Conservation (phyloP, 352 stramenopile genomes). For the Phytopythium montanum region DNA sequence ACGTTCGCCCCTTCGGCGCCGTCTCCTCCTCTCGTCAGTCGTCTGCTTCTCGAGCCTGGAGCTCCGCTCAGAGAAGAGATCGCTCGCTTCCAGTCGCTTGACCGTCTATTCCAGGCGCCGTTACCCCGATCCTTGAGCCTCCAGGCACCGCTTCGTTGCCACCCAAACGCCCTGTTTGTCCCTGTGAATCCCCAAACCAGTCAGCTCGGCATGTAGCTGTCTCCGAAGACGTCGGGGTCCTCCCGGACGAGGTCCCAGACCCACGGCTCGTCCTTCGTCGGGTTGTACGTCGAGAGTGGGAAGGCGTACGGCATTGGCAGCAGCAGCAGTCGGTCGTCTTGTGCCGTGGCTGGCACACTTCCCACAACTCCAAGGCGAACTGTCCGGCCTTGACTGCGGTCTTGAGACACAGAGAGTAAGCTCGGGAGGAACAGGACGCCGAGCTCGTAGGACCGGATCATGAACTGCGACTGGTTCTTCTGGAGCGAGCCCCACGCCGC, state of each 20-base stretch:
- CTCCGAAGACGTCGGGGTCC: slow-evolving; percentile 64
- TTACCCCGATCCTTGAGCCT: background rate
- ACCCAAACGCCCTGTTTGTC: background rate
- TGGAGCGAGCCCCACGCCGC: slow-evolving; percentile 73
- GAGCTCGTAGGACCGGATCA: slow-evolving; percentile 83
- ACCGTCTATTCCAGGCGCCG: background rate
- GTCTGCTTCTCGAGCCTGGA: too few relatives aligned
- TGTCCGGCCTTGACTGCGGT: background rate
- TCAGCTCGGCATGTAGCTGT: slow-evolving; percentile 54
- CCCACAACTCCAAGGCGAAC: slow-evolving; percentile 30
- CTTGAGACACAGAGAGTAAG: slow-evolving; percentile 11
- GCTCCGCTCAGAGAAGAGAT: background rate
- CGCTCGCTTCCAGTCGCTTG: background rate
- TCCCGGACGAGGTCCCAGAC: slow-evolving; percentile 75
- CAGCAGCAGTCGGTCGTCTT: slow-evolving; percentile 17
- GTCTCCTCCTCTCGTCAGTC: too few relatives aligned
- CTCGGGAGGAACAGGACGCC: slow-evolving; percentile 68
- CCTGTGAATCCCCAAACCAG: background rate
- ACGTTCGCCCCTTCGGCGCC: background rate
- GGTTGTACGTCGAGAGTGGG: slow-evolving; percentile 64
- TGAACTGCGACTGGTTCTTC: slow-evolving; percentile 72
- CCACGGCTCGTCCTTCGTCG: slow-evolving; percentile 72
- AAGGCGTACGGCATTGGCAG: slow-evolving; percentile 70
- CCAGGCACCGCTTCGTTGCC: background rate
- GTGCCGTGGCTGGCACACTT: slow-evolving; percentile 13